phyloP scores from a whole-genome alignment of 306 rosid genomes.

The Rosa chinensis region DNA sequence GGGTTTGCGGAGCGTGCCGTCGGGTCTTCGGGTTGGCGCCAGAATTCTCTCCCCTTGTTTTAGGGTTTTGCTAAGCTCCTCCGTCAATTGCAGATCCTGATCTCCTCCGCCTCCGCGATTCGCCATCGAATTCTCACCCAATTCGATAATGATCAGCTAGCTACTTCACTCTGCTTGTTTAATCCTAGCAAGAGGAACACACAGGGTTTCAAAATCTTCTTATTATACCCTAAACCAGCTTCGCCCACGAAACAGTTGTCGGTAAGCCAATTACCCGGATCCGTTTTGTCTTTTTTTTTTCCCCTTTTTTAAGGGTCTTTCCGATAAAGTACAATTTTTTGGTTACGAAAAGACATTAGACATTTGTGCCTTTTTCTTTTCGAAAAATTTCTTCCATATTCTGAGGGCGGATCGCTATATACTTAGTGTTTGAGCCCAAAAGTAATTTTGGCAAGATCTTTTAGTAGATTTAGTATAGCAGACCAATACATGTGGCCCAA shows the following conservation, averaged over 20 bases:
- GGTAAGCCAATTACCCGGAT: background rate
- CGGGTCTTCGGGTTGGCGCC: constrained; percentile 84
- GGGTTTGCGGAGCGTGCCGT: constrained; percentile 82
- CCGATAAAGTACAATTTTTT: too few species aligned
- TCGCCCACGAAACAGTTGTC: background rate
- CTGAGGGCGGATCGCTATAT: too few species aligned
- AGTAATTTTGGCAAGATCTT: too few species aligned
- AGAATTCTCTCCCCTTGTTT: constrained; percentile 85
- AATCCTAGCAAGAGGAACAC: background rate
- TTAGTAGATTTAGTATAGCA: too few species aligned
- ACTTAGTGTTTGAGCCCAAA: too few species aligned
- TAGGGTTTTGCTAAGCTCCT: constrained; percentile 55
- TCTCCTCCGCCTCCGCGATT: constrained; percentile 35
- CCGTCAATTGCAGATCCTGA: constrained; percentile 26
- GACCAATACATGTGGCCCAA: too few species aligned
- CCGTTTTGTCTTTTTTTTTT: background rate
- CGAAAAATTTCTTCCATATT: too few species aligned
- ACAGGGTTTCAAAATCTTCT: background rate
- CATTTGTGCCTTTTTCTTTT: too few species aligned
- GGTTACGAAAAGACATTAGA: too few species aligned
- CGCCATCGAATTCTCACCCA: constrained; percentile 37
- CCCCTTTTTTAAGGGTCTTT: too few species aligned
- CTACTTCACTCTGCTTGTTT: background rate
- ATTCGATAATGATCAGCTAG: background rate
- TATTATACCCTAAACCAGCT: too few species aligned